Base-by-base conservation (phyloP, 2,329 filamentous ascomycete genomes). In the Cladosporium austrohemisphaericum region DNA sequence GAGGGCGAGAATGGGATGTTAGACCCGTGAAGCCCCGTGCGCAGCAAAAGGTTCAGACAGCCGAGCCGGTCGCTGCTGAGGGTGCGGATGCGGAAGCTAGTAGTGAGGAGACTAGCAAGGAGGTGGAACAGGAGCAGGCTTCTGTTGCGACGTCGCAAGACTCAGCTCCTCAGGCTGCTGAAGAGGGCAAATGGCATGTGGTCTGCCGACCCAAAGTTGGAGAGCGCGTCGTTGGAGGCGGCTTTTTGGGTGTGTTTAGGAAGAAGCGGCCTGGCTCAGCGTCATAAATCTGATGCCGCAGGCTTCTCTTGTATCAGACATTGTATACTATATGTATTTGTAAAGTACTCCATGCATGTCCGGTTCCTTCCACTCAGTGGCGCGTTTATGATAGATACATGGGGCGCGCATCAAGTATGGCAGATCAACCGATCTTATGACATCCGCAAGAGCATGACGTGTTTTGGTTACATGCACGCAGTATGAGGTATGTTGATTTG, bases 1-100 rank as follows among this genome's bases (percentile, higher is more conserved):
- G 73, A 26, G 80, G 83, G 1, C 72, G 79, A 54, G 73, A 79
- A 54, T 86, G 83, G 83, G 81, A 85, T 62, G 73, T 86, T 14
- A 75, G 79, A 56, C 71, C 71, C 41, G 76, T 75, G 13, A 67
- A 55, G 52, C 69, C 72, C 14, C 66, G 46, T 18, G 18, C n/a
- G n/a, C 33, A 23, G 14, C 19, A 38, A 19, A 22, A 28, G 16
- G 20, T 20, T 3, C 14, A 37, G 16, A 19, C 5, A 14, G 22
- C 41, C 7, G 31, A 45, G 41, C 20, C 19, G 18, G 29, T 25
- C 7, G 13, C 19, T 11, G 18, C 14, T 28, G 33, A 25, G 37
- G 29, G 20, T n/a, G 44, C 37, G n/a, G 20, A 25, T 5, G 18
- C 13, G 14, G 41, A 44, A n/a, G 6, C n/a, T 8, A 33, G 29